Percentiles rank a stretch among this genome's conserved stretches.
These are phyloP conservation scores for Solanum corneliomulleri DNA, from an alignment of 257 asterid species.

Conservation along the genomic window DNA sequence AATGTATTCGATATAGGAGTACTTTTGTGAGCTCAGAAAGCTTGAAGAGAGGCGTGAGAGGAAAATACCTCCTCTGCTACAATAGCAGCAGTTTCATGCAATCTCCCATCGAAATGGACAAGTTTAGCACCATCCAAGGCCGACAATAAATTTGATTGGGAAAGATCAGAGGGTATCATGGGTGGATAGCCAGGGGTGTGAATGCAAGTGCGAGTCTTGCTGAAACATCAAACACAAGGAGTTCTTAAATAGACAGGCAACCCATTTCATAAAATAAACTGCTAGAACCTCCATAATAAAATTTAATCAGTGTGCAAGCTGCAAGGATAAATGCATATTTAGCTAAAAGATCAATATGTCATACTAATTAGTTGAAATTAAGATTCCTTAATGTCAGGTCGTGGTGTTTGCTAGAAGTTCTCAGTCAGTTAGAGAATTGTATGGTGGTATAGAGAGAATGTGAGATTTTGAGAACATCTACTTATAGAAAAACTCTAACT, in stretches of 20 bases:
- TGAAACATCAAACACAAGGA: conserved; percentile 22
- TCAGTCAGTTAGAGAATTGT: background rate
- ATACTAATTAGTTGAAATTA: background rate
- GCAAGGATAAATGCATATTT: background rate
- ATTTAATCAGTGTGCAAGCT: background rate
- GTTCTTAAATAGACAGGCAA: background rate
- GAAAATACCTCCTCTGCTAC: conserved; percentile 75
- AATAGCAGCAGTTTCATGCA: conserved; percentile 74
- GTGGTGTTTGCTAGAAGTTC: background rate
- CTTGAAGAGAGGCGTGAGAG: background rate
- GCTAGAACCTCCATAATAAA: background rate
- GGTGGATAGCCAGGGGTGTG: conserved; percentile 97
- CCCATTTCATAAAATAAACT: background rate
- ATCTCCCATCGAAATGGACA: conserved; percentile 70
- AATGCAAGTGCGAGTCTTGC: conserved; percentile 95
- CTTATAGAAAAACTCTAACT: background rate
- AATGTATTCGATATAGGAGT: background rate
- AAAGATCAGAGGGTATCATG: conserved; percentile 73
- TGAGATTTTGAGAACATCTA: background rate
- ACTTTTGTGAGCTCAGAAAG: background rate
- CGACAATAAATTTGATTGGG: conserved; percentile 42
- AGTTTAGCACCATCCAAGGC: conserved; percentile 64
- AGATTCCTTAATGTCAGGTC: background rate
- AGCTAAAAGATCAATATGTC: background rate
- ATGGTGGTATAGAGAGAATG: background rate